These are phyloP conservation scores for Stephanodiscus triporus DNA, from an alignment of 108 stramenopile genomes.

Conservation along the genomic window DNA sequence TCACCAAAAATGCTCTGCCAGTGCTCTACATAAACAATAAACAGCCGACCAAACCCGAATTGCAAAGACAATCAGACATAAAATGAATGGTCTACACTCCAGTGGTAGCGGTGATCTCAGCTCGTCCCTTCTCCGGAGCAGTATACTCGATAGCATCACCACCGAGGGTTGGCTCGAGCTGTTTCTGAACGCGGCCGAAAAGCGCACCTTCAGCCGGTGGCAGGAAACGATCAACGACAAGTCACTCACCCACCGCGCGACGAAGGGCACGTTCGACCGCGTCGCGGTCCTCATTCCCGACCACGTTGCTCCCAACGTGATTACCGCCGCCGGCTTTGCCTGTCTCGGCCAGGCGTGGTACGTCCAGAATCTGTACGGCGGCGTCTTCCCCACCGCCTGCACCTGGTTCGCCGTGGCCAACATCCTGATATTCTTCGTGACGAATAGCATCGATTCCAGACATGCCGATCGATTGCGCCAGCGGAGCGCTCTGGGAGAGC, in stretches of 20 bases:
- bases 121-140: not conserved
- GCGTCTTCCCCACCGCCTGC: slow-evolving; percentile 65
- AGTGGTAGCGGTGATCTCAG: slow-evolving; percentile 17
- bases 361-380: slow-evolving; percentile 72
- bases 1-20: too few species aligned
- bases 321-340: slow-evolving; percentile 74
- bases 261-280: slow-evolving; percentile 58
- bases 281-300: slow-evolving; percentile 71
- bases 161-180: slow-evolving; percentile 91
- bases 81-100: not conserved
- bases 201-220: slow-evolving; percentile 81
- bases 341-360: slow-evolving; percentile 87
- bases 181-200: slow-evolving; percentile 86
- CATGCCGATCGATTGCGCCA: slow-evolving; percentile 89
- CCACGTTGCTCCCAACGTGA: slow-evolving; percentile 83
- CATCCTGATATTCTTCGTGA: slow-evolving; percentile 78
- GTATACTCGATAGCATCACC: slow-evolving; percentile 38
- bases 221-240: slow-evolving; percentile 76
- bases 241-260: slow-evolving; percentile 66
- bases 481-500: slow-evolving; percentile 78
- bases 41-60: not conserved
- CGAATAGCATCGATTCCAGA: slow-evolving; percentile 61
- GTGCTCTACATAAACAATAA: too few species aligned
- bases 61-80: not conserved
- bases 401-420: slow-evolving; percentile 79